Base-by-base conservation (phyloP, 1,284 basidiomycete species). In the Agaricales sp. region DNA sequence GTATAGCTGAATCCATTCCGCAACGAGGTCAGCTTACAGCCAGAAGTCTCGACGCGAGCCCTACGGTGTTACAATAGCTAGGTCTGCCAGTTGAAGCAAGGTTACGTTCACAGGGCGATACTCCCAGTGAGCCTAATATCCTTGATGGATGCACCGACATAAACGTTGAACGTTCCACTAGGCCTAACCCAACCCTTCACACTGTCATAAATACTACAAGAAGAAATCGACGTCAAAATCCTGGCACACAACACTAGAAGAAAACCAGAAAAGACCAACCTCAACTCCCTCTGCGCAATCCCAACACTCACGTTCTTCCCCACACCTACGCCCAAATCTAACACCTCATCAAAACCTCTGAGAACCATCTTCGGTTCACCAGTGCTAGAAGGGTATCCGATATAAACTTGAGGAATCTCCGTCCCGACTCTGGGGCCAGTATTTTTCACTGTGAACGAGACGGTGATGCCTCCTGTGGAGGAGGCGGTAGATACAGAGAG, bases 331-430 rank as follows among this genome's bases (percentile, higher is more conserved):
- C 48, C 57, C 37, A 73, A 52, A 18, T 50, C 45, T n/a, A 35
- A 35, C 11, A 71, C 64, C 48, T 73, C 69, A 8, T 77, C 75
- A 53, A 80, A 80, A 19, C 77, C 77, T 54, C 74, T 66, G 41
- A 80, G 60, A 37, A 75, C 71, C 53, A 63, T 68, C 47, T 68
- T 68, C 11, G 75, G 74, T 50, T 73, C 67, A 4, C 67, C 67
- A 13, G 74, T 69, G n/a, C 62, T 62, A 1, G 64, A 50, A 4
- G 78, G 77, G 52, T 70, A 77, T 19, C 65, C 67, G 4, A 78
- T 63, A 56, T 80, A 80, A 14, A 80, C 55, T 56, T 80, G 77
- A 4, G 74, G 65, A 43, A 74, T 75, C 60, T 79, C 75, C 22
- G 70, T 69, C 2, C 79, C 80, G n/a, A 63, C 61, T 24, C 75